Percentiles rank a stretch among this genome's conserved stretches.
Conservation (phyloP, 306 rosid genomes). For the Ceratonia siliqua region DNA sequence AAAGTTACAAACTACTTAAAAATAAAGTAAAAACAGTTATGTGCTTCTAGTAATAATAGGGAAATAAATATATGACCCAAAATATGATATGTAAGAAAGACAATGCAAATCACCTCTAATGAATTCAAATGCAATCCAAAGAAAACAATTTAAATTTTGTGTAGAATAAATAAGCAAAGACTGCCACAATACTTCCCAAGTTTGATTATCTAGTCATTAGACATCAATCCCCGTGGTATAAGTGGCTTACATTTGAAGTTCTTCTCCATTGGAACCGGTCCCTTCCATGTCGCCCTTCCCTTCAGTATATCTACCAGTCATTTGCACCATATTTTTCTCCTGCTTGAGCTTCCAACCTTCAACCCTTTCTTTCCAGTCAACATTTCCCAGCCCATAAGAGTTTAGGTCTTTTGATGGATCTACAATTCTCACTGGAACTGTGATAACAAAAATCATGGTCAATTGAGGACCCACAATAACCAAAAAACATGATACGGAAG, state of each 20-base stretch:
- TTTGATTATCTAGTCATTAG: constrained; percentile 6
- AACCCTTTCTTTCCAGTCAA: constrained; percentile 99
- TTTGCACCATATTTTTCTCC: constrained; percentile 82
- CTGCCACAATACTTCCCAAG: not conserved
- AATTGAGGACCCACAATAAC: constrained; percentile 15
- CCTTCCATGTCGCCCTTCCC: constrained; percentile 99
- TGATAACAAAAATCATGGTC: constrained; percentile 20
- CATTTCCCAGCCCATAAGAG: constrained; percentile 86
- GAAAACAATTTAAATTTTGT: not conserved
- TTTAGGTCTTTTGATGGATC: constrained; percentile 68
- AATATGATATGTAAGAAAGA: not conserved
- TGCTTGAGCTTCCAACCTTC: constrained; percentile 99
- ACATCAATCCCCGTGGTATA: not conserved
- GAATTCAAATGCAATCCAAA: not conserved
- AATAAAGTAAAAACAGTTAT: not conserved
- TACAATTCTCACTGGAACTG: constrained; percentile 64
- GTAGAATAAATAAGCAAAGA: not conserved
- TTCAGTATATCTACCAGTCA: constrained; percentile 77
- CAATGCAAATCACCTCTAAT: not conserved
- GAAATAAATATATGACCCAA: too few relatives aligned
- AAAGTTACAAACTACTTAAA: constrained; percentile 9
- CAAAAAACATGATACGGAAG: constrained; percentile 29
- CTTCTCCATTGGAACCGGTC: constrained; percentile 99
- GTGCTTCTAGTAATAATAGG: not conserved
- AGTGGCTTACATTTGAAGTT: constrained; percentile 82